Base-by-base conservation (phyloP, 2,329 filamentous ascomycete genomes). In the Diaporthe velutina region DNA sequence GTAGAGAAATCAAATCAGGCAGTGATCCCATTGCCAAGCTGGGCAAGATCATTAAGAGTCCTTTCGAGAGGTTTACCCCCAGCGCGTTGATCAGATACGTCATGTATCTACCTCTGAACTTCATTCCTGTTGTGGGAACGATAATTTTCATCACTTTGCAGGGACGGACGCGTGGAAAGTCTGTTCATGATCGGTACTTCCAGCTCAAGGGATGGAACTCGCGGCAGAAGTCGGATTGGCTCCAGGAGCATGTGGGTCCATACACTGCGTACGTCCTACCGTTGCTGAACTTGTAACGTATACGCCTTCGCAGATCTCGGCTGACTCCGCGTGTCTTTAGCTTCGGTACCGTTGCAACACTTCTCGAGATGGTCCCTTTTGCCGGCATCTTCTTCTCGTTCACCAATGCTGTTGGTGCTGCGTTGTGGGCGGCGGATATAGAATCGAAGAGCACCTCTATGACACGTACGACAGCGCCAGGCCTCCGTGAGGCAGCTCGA, bases 361-460 rank as follows among this genome's bases (percentile, higher is more conserved):
- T 97, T 0, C 88, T 98, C 5, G 95, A 98, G 82, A 93, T 98
- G 87, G 85, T 98, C 2, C 96, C 96, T 0, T 86, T 98, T 76
- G 91, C 89, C 9, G 96, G 94, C 8, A 93, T 98, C 71, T 88
- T 96, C 76, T 98, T 98, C 80, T 90, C 93, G 0, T 98, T 97
- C 83, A 98, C 95, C 22, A 98, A 98, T 83, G 93, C 94, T 1
- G 95, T 98, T 74, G 96, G 95, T 10, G 96, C 96, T 71, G 96
- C 96, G 10, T 86, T 98, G n/a, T 98, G 95, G 95, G 96, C 96
- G 54, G 94, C 95, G 25, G 95, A 97, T 82, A 90, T 97, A 74
- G 95, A 97, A 83, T 82, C 84, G 38, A 87, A 88, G 78, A 85
- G 86, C 73, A 86, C 83, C 13, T 82, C 83, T 54, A 89, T 90